Base-by-base conservation (phyloP, 768 basidiomycete genomes). In the Leccinum pellstonianum region DNA sequence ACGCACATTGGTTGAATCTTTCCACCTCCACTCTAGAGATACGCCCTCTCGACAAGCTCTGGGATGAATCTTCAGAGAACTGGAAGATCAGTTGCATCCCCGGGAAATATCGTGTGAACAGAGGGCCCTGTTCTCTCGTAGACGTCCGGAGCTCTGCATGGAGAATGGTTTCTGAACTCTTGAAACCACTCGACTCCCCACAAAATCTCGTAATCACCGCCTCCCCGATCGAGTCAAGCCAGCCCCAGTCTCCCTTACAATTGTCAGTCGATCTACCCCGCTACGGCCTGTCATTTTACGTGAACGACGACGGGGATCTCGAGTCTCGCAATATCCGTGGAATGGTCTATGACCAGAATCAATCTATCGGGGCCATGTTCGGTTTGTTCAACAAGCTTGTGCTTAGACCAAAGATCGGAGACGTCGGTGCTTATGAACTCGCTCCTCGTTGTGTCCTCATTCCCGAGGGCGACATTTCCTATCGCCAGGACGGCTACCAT, bases 301-400 rank as follows among this genome's bases (percentile, higher is more conserved):
- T 80, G 25, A 70, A 75, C 33, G 49, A 67, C 3, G 66, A 65
- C 3, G 64, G 67, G 14, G 65, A 71, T 33, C 63, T 83, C 23
- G 76, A 78, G 58, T 81, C 76, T 41, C 68, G 59, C 10, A 79
- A 79, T 38, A 68, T 80, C 35, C 75, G 75, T 11, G 73, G 66
- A 15, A 80, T 79, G 73, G 66, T 78, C 12, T 35, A 35, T 5
- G 33, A 35, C 33, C 33, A 35, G 12, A 35, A 35, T 35, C 33
- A 35, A 14, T 35, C 73, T 1, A 67, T 68, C 1, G 80, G 80
- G 1, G 77, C 79, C 1, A 66, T 84, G 64, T 73, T 81, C 46
- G 83, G 82, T 12, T 63, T 84, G 35, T 38, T 49, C 31, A 76
- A 70, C 35, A 75, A 67, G 41, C 76, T 81, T 19, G 70, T 83